These are phyloP conservation scores for Ceratobasidium sp. DNA, from an alignment of 1,284 basidiomycete species.

Conservation along the genomic window DNA sequence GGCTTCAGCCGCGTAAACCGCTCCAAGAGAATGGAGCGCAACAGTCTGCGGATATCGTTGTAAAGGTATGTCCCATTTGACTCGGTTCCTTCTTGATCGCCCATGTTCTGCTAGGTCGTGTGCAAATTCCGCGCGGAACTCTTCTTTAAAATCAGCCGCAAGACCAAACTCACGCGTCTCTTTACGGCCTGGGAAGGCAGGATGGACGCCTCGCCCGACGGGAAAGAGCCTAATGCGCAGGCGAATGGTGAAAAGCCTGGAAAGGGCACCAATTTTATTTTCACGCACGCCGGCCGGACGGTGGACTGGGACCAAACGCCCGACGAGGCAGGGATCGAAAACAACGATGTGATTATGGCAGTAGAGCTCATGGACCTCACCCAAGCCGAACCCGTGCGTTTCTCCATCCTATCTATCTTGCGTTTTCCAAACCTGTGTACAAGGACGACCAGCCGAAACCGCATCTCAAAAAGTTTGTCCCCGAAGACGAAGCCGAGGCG, in stretches of 20 bases:
- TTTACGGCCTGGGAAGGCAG: constrained; percentile 88
- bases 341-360: constrained; percentile 85
- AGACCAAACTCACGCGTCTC: constrained; percentile 81
- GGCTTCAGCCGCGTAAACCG: constrained; percentile 34
- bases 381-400: constrained; percentile 57
- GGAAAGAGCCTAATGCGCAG: not conserved
- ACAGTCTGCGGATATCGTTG: constrained; percentile 41
- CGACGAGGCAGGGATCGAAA: constrained; percentile 86
- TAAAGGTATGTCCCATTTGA: constrained; percentile 21
- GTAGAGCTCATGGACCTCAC: constrained; percentile 89
- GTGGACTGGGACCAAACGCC: constrained; percentile 82
- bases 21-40: constrained; percentile 42
- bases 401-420: constrained; percentile 7
- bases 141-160: constrained; percentile 89
- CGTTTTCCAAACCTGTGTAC: not conserved
- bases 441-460: constrained; percentile 73
- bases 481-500: constrained; percentile 34
- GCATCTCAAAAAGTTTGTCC: constrained; percentile 51
- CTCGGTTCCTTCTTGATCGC: constrained; percentile 7
- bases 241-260: constrained; percentile 54
- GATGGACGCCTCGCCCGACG: constrained; percentile 68
- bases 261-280: constrained; percentile 67
- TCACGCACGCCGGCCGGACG: constrained; percentile 80
- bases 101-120: constrained; percentile 82
- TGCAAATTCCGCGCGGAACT: constrained; percentile 88